Evolutionary conservation across 1,139 yeast species (phyloP).

Genomic region (Taphrina wiesneri): DNA sequence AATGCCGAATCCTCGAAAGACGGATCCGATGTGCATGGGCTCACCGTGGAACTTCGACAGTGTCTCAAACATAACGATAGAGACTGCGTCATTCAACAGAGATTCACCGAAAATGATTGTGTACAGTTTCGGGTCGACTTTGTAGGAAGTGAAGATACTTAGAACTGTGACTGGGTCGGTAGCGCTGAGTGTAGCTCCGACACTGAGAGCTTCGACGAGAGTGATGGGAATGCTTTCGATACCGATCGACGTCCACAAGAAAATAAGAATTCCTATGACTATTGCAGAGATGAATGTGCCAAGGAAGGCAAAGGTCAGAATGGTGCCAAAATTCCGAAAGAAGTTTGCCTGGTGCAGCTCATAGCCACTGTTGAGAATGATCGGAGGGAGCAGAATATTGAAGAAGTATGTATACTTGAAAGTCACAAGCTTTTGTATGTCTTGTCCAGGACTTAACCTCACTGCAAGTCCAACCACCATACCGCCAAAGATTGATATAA

Average conservation of each 20-base stretch:
- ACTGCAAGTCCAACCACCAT: constrained; percentile 93
- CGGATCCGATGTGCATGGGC: constrained; percentile 67
- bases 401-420: constrained; percentile 93
- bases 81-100: constrained; percentile 90
- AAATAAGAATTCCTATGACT: constrained; percentile 75
- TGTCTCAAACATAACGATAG: constrained; percentile 98
- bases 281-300: constrained; percentile 92
- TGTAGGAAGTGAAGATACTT: constrained; percentile 93
- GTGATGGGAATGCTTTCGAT: constrained; percentile 83
- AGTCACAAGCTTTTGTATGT: constrained; percentile 93
- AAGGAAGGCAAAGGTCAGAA: constrained; percentile 91
- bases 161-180: constrained; percentile 98
- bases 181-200: constrained; percentile 96
- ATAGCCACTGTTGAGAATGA: constrained; percentile 92
- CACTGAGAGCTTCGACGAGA: constrained; percentile 93
- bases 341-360: constrained; percentile 94
- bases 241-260: constrained; percentile 88
- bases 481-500: constrained; percentile 90
- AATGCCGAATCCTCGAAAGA: constrained; percentile 91
- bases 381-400: constrained; percentile 91
- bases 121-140: constrained; percentile 94
- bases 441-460: constrained; percentile 90
- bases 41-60: constrained; percentile 95
- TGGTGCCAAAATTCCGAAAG: constrained; percentile 87
- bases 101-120: constrained; percentile 98